Evolutionary conservation across 2,329 filamentous ascomycete genomes (phyloP).

Genomic region (Emergomyces orientalis): DNA sequence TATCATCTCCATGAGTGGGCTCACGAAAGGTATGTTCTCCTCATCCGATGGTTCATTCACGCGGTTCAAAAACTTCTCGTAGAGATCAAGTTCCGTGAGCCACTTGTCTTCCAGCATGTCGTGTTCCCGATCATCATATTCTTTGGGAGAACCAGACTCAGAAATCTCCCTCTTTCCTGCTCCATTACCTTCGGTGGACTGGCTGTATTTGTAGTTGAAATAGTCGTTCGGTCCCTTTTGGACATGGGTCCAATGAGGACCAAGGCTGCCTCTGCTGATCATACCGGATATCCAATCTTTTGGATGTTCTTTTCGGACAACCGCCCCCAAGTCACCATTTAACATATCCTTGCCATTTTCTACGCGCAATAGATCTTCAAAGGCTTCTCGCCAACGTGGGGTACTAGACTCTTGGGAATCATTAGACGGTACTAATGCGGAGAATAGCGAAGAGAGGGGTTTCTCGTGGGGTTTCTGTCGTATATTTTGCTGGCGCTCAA

Average conservation of each 20-base stretch:
- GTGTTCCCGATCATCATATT: constrained; percentile 24
- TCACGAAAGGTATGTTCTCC: constrained; percentile 24
- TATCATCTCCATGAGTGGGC: constrained; percentile 29
- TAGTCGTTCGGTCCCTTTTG: constrained; percentile 16
- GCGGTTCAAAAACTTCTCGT: constrained; percentile 41
- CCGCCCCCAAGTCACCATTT: constrained; percentile 22
- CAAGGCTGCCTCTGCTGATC: constrained; percentile 35
- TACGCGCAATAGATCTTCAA: constrained; percentile 49
- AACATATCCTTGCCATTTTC: constrained; percentile 38
- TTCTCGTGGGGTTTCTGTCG: constrained; percentile 19
- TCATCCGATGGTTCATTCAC: constrained; percentile 27
- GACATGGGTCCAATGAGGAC: constrained; percentile 31
- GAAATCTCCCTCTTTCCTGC: constrained; percentile 11
- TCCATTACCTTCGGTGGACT: constrained; percentile 5
- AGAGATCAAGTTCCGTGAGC: constrained; percentile 45
- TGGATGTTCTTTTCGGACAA: constrained; percentile 24
- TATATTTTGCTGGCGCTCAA: constrained; percentile 40
- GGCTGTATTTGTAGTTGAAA: constrained; percentile 10
- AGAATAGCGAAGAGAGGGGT: constrained; percentile 28
- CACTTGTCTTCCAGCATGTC: constrained; percentile 20
- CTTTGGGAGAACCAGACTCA: constrained; percentile 23
- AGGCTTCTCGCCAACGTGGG: constrained; percentile 47
- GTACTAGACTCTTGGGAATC: constrained; percentile 27
- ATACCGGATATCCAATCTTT: constrained; percentile 35
- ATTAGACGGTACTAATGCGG: constrained; percentile 24